A percentile compares a stretch with the other conserved stretches of the same genome.
Evolutionary conservation across 306 rosid species (phyloP).

Genomic region (Sindora glabra): DNA sequence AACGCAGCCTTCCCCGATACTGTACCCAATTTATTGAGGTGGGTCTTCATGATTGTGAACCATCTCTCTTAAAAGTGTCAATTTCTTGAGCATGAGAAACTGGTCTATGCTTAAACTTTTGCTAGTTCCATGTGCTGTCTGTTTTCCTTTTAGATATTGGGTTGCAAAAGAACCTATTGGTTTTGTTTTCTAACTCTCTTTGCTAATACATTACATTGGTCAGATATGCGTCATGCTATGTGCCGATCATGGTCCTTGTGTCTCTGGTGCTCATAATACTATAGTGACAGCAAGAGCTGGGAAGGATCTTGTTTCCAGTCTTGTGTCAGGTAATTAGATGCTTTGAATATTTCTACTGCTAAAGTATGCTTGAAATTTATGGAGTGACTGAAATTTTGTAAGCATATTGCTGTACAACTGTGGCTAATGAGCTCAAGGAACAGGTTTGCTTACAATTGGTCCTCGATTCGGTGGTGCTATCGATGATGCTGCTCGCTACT

Average conservation of each 20-base stretch:
- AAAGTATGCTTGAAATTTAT: not conserved
- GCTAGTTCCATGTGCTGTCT: not conserved
- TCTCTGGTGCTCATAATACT: slow-evolving; percentile 98
- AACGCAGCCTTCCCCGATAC: slow-evolving; percentile 97
- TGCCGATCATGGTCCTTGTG: slow-evolving; percentile 99
- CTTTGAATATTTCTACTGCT: slow-evolving; percentile 6
- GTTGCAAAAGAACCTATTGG: not conserved
- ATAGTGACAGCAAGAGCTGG: slow-evolving; percentile 99
- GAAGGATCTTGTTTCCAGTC: slow-evolving; percentile 95
- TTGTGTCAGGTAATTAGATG: slow-evolving; percentile 67
- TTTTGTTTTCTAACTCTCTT: not conserved
- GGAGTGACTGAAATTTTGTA: not conserved
- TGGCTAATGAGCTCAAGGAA: slow-evolving; percentile 31
- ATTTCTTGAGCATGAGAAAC: not conserved
- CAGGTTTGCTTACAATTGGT: slow-evolving; percentile 98
- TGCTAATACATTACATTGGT: slow-evolving; percentile 23
- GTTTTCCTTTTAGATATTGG: not conserved
- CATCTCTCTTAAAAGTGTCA: too few species aligned
- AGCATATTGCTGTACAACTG: slow-evolving; percentile 4
- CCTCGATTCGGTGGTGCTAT: slow-evolving; percentile 99
- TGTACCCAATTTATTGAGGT: slow-evolving; percentile 97
- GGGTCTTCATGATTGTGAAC: not conserved
- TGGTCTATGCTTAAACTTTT: slow-evolving; percentile 1
- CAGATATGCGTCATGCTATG: slow-evolving; percentile 97
- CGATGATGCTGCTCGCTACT: slow-evolving; percentile 99